Base-by-base conservation (phyloP, 306 rosid genomes). In the Cicer judaicum region DNA sequence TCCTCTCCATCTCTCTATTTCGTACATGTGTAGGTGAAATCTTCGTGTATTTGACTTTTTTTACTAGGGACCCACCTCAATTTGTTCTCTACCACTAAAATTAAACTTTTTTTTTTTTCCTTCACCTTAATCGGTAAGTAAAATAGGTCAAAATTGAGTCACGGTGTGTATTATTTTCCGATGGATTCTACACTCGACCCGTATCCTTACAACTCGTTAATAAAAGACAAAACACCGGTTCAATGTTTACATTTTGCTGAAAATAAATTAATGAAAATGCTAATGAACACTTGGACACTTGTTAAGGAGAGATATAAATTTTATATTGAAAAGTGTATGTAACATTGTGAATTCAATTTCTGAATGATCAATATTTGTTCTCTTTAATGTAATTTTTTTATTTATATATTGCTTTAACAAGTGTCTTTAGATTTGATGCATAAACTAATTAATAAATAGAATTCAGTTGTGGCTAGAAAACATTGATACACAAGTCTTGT, bases 41-140 rank as follows among this genome's bases (percentile, higher is more conserved):
- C 70, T 19, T 13, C 18, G 34, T 36, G 72, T 69, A 84, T 88
- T 87, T 93, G 93, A 89, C 96, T 80, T 91, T 18, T 89, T 89
- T 86, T 69, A 84, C 85, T 7, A 2, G 64, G 88, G 85, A 53
- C 87, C 82, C 88, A 80, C 88, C 57, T 29, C 1, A 49, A 59
- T 59, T n/a, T 8, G 24, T 18, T 18, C 39, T 72, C 69, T 63
- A 24, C 56, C 4, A 8, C 9, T 29, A 10, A 43, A 2, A 64
- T 40, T 0, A 41, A 9, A 64, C 24, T 21, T 21, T 21, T 38
- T 18, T 5, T 13, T 55, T 11, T 12, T 34, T 7, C 8, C 10
- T 39, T 70, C 18, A 1, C 8, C 19, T 59, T 16, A 60, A 61
- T 36, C 2, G 2, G 18, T 34, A 61, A 36, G 66, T 10, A 29